These are phyloP conservation scores for Pseudogymnoascus sp. DNA, from an alignment of 2,329 filamentous ascomycete genomes.

Conservation along the genomic window DNA sequence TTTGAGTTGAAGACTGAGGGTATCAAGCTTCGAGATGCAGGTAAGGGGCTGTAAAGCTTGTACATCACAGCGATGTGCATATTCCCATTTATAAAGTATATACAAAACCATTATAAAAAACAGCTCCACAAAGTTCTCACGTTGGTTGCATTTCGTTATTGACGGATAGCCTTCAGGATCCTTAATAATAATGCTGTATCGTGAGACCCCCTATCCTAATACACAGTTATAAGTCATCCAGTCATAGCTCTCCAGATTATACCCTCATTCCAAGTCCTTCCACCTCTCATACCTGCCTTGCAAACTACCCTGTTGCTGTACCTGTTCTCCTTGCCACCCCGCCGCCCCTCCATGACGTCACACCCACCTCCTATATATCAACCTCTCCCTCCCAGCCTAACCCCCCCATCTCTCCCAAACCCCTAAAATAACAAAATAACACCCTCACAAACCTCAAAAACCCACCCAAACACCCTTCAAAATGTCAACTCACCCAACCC, in stretches of 20 bases:
- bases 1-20: slow-evolving; percentile 70
- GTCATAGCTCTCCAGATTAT: background rate
- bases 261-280: background rate
- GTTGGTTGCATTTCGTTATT: background rate
- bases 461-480: background rate
- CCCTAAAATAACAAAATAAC: background rate
- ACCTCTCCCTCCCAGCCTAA: background rate
- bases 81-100: background rate
- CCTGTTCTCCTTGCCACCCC: background rate
- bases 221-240: background rate
- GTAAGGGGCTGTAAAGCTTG: background rate
- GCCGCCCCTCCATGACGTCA: background rate
- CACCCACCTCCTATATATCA: background rate
- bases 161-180: too few relatives aligned
- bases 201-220: background rate
- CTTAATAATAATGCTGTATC: background rate
- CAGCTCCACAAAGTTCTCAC: background rate
- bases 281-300: background rate
- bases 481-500: background rate
- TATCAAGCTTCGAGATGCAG: slow-evolving; percentile 32
- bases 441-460: background rate
- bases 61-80: background rate
- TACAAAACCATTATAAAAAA: background rate
- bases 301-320: background rate
- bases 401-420: background rate